These are phyloP conservation scores for Ganoderma leucocontextum DNA, from an alignment of 1,284 basidiomycete genomes.

Conservation along the genomic window DNA sequence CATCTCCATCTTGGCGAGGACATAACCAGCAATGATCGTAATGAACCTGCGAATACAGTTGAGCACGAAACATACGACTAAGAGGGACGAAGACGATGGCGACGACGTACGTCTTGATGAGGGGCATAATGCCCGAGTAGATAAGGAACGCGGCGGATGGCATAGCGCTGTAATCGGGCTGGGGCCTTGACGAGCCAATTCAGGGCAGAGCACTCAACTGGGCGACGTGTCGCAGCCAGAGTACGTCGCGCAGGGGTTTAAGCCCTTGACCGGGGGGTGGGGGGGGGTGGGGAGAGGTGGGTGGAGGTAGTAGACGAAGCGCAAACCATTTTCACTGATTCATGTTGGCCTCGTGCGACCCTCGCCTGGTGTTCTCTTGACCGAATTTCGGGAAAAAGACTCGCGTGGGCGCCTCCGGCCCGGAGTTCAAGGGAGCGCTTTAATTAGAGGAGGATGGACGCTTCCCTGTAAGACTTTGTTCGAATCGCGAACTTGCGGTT, in stretches of 20 bases:
- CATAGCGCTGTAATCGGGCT: slow-evolving; percentile 15
- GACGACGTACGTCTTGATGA: slow-evolving; percentile 39
- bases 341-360: not conserved
- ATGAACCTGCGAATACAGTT: slow-evolving; percentile 37
- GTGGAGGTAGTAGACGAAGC: slow-evolving; percentile 17
- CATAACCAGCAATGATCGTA: slow-evolving; percentile 46
- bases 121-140: slow-evolving; percentile 44
- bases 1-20: slow-evolving; percentile 43
- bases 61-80: not conserved
- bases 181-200: slow-evolving; percentile 1
- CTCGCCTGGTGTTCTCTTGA: slow-evolving; percentile 12
- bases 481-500: no score
- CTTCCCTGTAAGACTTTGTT: no score
- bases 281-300: not conserved
- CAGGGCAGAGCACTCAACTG: not conserved
- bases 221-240: not conserved
- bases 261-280: slow-evolving; percentile 1
- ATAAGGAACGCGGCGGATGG: slow-evolving; percentile 43
- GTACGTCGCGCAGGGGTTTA: slow-evolving; percentile 12
- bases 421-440: no score
- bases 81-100: not conserved
- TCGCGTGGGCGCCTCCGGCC: not conserved
- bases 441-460: no score
- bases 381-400: slow-evolving; percentile 20
- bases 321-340: slow-evolving; percentile 20